Conservation (phyloP, 1,139 yeast genomes). For the Blastobotrys illinoisensis region DNA sequence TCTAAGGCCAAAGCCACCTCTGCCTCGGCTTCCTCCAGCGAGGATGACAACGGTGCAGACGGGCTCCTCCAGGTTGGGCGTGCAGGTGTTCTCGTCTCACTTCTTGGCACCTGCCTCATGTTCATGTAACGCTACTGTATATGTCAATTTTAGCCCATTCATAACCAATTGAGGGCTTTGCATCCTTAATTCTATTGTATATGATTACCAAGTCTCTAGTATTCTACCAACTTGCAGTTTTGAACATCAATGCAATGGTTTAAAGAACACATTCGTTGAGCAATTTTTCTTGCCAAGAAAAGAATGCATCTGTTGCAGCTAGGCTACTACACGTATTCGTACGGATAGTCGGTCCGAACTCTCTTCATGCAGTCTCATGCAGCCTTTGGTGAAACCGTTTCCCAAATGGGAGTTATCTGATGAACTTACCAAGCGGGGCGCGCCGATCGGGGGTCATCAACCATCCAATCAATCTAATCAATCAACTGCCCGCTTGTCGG, state of each 20-base stretch:
- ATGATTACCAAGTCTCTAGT: too few relatives aligned
- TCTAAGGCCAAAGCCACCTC: not conserved
- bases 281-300: not conserved
- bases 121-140: not conserved
- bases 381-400: not conserved
- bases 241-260: not conserved
- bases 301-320: not conserved
- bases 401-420: not conserved
- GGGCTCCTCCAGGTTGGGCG: not conserved
- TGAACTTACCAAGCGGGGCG: not conserved
- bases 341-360: not conserved
- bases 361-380: not conserved
- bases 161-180: too few relatives aligned
- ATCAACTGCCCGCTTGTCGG: not conserved
- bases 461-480: not conserved
- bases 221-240: too few relatives aligned
- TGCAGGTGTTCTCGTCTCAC: not conserved
- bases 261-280: not conserved
- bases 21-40: not conserved
- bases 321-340: not conserved
- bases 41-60: not conserved
- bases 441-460: not conserved
- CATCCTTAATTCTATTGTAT: too few relatives aligned
- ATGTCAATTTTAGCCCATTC: not conserved
- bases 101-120: conserved; percentile 1